These are phyloP conservation scores for Scutellaria galericulata DNA, from an alignment of 257 asterid species.

Conservation along the genomic window DNA sequence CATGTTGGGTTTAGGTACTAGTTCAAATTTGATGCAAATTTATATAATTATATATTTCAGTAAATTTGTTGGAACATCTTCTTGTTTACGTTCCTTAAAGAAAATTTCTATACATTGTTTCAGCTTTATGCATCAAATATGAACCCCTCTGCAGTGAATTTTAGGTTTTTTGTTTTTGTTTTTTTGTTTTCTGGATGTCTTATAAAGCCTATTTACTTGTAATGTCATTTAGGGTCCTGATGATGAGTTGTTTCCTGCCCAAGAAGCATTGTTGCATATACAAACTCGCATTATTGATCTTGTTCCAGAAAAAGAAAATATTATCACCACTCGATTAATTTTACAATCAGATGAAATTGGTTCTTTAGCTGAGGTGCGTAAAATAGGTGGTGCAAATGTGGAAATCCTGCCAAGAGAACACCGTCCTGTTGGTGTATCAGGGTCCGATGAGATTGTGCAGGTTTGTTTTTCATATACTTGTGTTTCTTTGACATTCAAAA, in stretches of 20 bases:
- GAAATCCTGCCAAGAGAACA: conserved; percentile 68
- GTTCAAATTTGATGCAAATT: conserved; percentile 9
- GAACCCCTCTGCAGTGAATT: not conserved
- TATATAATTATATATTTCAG: not conserved
- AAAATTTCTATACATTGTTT: not conserved
- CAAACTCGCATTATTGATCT: conserved; percentile 87
- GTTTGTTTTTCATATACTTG: conserved; percentile 42
- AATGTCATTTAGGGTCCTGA: conserved; percentile 75
- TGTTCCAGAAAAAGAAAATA: conserved; percentile 75
- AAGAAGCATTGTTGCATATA: conserved; percentile 96
- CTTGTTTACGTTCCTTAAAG: too few species aligned
- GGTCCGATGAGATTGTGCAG: conserved; percentile 73
- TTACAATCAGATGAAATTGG: conserved; percentile 78
- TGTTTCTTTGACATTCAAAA: conserved; percentile 9
- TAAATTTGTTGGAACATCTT: not conserved
- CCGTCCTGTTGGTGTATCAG: conserved; percentile 64
- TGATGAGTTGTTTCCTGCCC: conserved; percentile 96
- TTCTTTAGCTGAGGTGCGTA: conserved; percentile 61
- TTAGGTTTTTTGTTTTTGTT: not conserved
- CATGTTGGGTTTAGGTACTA: conserved; percentile 5
- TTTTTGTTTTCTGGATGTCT: conserved; percentile 18
- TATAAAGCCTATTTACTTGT: conserved; percentile 40
- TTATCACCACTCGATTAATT: conserved; percentile 75
- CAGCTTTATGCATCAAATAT: conserved; percentile 18
- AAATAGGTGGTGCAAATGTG: conserved; percentile 68